Percentiles rank a stretch among this genome's conserved stretches.
phyloP scores from a whole-genome alignment of 2,329 filamentous ascomycete species.

The Trichophyton verrucosum region DNA sequence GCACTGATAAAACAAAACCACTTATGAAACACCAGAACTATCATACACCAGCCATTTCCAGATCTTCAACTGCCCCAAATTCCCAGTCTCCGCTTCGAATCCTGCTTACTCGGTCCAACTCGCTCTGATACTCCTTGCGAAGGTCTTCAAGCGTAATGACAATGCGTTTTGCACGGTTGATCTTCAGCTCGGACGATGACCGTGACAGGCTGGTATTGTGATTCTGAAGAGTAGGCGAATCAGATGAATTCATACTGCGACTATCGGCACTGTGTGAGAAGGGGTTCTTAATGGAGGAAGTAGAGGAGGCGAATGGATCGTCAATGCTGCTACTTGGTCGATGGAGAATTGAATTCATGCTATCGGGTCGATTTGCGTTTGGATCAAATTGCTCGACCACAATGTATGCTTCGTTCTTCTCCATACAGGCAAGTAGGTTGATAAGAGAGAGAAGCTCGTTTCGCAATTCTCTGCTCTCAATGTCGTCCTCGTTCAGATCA shows the following conservation, averaged over 20 bases:
- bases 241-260: background rate
- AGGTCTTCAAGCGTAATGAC: constrained; percentile 79
- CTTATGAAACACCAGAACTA: constrained; percentile 3
- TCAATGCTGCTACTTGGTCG: background rate
- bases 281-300: background rate
- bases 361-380: constrained; percentile 21
- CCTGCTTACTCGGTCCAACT: constrained; percentile 76
- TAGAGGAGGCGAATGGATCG: background rate
- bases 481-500: constrained; percentile 18
- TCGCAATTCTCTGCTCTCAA: constrained; percentile 41
- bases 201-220: background rate
- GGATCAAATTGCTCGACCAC: constrained; percentile 35
- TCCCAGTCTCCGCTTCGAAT: constrained; percentile 85
- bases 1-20: constrained; percentile 1
- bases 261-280: background rate
- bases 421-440: constrained; percentile 80
- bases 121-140: constrained; percentile 75
- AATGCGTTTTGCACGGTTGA: constrained; percentile 47
- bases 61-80: constrained; percentile 38
- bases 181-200: constrained; percentile 10
- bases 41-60: constrained; percentile 2
- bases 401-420: constrained; percentile 66
- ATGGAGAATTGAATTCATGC: constrained; percentile 23
- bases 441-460: constrained; percentile 81
- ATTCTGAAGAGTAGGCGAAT: background rate